A percentile compares a stretch with the other conserved stretches of the same genome.
phyloP scores from a whole-genome alignment of 495 filamentous ascomycete genomes.

The Aspergillus sclerotiicarbonarius region DNA sequence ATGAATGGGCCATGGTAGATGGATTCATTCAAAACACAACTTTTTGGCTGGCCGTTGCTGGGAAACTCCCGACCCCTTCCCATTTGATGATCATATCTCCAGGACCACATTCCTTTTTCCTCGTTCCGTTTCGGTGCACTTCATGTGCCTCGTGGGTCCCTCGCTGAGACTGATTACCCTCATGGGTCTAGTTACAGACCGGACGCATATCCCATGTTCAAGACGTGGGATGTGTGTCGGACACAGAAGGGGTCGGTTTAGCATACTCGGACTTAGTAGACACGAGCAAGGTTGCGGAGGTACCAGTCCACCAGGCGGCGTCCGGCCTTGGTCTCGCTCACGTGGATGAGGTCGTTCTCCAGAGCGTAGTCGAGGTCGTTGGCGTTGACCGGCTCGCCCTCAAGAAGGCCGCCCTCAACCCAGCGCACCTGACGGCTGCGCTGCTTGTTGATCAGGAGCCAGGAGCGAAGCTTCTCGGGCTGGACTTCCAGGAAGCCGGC shows the following conservation, averaged over 20 bases:
- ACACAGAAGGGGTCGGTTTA: conserved; percentile 5
- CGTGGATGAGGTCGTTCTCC: conserved; percentile 95
- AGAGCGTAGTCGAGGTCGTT: conserved; percentile 96
- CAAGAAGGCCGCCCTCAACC: conserved; percentile 84
- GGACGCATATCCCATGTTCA: conserved; percentile 8
- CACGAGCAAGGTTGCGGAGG: conserved; percentile 89
- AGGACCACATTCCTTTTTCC: background rate
- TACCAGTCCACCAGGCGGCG: conserved; percentile 98
- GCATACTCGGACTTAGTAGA: conserved; percentile 59
- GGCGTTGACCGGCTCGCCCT: conserved; percentile 86
- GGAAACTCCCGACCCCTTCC: background rate
- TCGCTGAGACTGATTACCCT: too few relatives aligned
- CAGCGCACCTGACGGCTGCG: conserved; percentile 93
- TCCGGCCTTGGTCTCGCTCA: conserved; percentile 97
- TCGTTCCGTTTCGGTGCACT: too few relatives aligned
- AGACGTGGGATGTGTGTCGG: background rate
- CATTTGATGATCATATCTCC: background rate
- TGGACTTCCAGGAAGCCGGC: conserved; percentile 95
- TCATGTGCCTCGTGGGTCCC: too few relatives aligned
- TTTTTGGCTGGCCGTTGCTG: background rate
- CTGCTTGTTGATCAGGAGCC: conserved; percentile 97
- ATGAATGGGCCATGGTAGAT: background rate
- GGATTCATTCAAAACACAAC: background rate
- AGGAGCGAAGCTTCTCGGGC: conserved; percentile 84
- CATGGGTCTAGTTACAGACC: conserved; percentile 2